phyloP scores from a whole-genome alignment of 192 early-diverging fungal species.

The Coemansia sp. region DNA sequence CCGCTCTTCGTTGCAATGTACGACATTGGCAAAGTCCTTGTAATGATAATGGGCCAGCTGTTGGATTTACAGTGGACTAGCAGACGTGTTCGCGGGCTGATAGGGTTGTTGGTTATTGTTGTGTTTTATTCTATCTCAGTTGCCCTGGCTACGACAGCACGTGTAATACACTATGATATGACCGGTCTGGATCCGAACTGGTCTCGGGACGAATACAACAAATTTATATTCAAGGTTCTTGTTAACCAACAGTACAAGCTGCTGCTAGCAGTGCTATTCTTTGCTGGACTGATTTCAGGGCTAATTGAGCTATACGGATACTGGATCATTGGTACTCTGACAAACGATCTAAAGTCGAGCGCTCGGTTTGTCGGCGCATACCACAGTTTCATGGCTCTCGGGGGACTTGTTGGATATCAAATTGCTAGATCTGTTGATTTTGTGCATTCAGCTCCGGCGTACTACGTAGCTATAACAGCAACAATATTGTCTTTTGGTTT shows the following conservation, averaged over 20 bases:
- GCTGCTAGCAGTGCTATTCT: slow-evolving; percentile 24
- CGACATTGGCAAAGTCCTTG: slow-evolving; percentile 28
- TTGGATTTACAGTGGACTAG: slow-evolving; percentile 34
- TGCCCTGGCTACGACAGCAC: slow-evolving; percentile 10
- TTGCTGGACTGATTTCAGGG: slow-evolving; percentile 31
- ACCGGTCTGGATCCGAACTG: slow-evolving; percentile 9
- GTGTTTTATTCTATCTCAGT: slow-evolving; percentile 16
- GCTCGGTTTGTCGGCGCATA: slow-evolving; percentile 41
- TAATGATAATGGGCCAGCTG: slow-evolving; percentile 25
- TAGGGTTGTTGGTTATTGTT: slow-evolving; percentile 10
- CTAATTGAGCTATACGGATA: slow-evolving; percentile 40
- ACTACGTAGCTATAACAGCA: slow-evolving; percentile 14
- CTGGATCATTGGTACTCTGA: slow-evolving; percentile 46
- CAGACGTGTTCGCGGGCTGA: slow-evolving; percentile 15
- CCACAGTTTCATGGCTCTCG: slow-evolving; percentile 35
- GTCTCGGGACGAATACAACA: slow-evolving; percentile 1
- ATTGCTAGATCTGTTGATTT: slow-evolving; percentile 13
- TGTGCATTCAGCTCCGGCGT: slow-evolving; percentile 10
- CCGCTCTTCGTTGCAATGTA: slow-evolving; percentile 21
- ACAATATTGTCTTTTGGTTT: slow-evolving; percentile 19
- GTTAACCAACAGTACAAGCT: slow-evolving; percentile 13
- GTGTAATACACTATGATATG: slow-evolving; percentile 4
- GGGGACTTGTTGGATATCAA: slow-evolving; percentile 28
- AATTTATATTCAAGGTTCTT: slow-evolving; percentile 13
- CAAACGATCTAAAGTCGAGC: slow-evolving; percentile 37